Conservation (phyloP, 768 basidiomycete species). For the Panus rudis region DNA sequence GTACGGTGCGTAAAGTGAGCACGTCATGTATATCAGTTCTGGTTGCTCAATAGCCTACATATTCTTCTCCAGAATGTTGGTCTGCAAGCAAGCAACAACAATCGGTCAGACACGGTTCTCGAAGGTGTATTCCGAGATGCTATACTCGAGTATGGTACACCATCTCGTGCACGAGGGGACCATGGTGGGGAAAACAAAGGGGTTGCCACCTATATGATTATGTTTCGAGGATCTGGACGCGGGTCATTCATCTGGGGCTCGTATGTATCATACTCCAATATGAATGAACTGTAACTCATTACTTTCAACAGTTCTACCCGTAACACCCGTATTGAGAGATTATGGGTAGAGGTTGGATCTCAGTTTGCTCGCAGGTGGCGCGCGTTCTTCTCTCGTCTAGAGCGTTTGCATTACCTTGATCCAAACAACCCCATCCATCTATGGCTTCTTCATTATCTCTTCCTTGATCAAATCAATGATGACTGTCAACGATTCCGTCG, state of each 20-base stretch:
- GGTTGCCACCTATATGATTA: slow-evolving; percentile 19
- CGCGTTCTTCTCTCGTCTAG: slow-evolving; percentile 14
- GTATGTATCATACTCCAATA: slow-evolving; percentile 3
- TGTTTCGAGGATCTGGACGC: slow-evolving; percentile 8
- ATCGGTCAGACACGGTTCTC: slow-evolving; percentile 32
- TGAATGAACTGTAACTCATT: background rate
- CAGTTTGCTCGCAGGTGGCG: slow-evolving; percentile 17
- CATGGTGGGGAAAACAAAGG: slow-evolving; percentile 20
- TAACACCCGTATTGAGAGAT: slow-evolving; percentile 18
- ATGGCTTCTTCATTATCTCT: slow-evolving; percentile 23
- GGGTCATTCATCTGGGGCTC: slow-evolving; percentile 22
- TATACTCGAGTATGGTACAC: slow-evolving; percentile 21
- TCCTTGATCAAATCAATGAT: slow-evolving; percentile 16
- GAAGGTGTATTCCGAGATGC: slow-evolving; percentile 26
- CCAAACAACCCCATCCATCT: slow-evolving; percentile 14
- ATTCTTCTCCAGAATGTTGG: slow-evolving; percentile 31
- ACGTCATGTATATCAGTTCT: slow-evolving; percentile 10
- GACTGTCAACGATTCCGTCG: slow-evolving; percentile 14
- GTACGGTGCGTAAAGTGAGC: slow-evolving; percentile 24
- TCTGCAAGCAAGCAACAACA: slow-evolving; percentile 35
- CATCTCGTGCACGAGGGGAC: slow-evolving; percentile 19
- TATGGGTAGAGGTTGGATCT: slow-evolving; percentile 19
- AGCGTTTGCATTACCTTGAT: slow-evolving; percentile 17
- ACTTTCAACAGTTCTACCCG: slow-evolving; percentile 14
- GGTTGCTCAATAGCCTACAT: background rate